Percentiles rank a stretch among this genome's conserved stretches.
Evolutionary conservation across 352 stramenopile species (phyloP).

Genomic region (Globisporangium mamillatum): DNA sequence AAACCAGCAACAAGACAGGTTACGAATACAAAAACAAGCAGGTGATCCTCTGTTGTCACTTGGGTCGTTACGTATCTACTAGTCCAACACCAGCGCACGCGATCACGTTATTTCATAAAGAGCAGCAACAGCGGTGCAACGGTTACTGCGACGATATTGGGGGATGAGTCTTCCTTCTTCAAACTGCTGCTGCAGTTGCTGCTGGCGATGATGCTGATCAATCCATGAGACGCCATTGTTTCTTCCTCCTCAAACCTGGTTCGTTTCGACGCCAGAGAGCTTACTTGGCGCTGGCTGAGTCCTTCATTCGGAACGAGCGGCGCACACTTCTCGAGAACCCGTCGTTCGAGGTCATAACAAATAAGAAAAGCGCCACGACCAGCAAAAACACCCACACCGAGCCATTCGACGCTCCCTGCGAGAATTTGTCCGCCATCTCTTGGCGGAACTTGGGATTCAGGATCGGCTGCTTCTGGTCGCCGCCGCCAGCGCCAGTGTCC

Average conservation of each 20-base stretch:
- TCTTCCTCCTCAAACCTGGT: not conserved
- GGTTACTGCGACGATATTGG: not conserved
- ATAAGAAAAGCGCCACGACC: slow-evolving; percentile 42
- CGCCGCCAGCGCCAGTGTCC: slow-evolving; percentile 34
- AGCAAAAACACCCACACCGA: slow-evolving; percentile 56
- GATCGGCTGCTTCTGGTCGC: slow-evolving; percentile 28
- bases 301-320: slow-evolving; percentile 40
- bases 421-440: slow-evolving; percentile 31
- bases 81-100: slow-evolving; percentile 1
- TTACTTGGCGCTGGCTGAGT: slow-evolving; percentile 31
- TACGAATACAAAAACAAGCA: not conserved
- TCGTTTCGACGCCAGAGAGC: not conserved
- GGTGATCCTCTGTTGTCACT: not conserved
- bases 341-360: slow-evolving; percentile 74
- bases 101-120: not conserved
- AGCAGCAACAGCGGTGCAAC: not conserved
- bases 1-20: not conserved
- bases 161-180: slow-evolving; percentile 19
- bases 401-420: slow-evolving; percentile 27
- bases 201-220: not conserved
- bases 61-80: not conserved
- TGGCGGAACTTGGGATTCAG: slow-evolving; percentile 40
- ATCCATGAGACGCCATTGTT: not conserved
- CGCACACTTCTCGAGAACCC: slow-evolving; percentile 51
- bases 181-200: slow-evolving; percentile 16